phyloP scores from a whole-genome alignment of 2,329 filamentous ascomycete species.

The Curvularia eragrostidis region DNA sequence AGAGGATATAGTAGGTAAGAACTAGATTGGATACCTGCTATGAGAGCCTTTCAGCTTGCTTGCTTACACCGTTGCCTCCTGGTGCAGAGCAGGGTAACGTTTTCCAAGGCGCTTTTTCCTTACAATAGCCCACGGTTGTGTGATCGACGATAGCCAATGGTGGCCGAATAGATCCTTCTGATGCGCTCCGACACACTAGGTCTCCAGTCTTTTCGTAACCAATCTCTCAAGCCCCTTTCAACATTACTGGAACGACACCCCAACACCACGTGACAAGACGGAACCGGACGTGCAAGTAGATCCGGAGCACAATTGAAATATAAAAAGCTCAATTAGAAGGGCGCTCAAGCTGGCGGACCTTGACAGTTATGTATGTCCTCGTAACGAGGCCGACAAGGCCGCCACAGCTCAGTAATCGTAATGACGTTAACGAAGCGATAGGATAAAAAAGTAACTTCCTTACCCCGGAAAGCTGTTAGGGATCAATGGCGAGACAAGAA shows the following conservation, averaged over 20 bases:
- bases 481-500: slow-evolving; percentile 1
- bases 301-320: not conserved
- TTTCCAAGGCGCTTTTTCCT: not conserved
- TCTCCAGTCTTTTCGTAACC: slow-evolving; percentile 8
- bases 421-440: slow-evolving; percentile 4
- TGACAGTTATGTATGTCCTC: slow-evolving; percentile 5
- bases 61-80: not conserved
- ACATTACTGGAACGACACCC: slow-evolving; percentile 11
- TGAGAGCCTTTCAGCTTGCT: not conserved
- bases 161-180: not conserved
- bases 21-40: not conserved
- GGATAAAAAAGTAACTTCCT: not conserved
- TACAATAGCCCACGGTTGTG: not conserved
- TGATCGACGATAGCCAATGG: not conserved
- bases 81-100: not conserved
- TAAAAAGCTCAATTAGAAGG: not conserved
- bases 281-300: not conserved
- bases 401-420: not conserved
- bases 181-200: not conserved
- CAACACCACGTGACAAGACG: slow-evolving; percentile 5
- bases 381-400: not conserved
- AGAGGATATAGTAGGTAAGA: not conserved
- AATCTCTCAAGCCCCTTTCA: slow-evolving; percentile 12
- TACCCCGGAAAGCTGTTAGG: slow-evolving; percentile 5
- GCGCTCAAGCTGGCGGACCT: not conserved